These are phyloP conservation scores for Fraxinus anomala DNA, from an alignment of 257 asterid species.

Conservation along the genomic window DNA sequence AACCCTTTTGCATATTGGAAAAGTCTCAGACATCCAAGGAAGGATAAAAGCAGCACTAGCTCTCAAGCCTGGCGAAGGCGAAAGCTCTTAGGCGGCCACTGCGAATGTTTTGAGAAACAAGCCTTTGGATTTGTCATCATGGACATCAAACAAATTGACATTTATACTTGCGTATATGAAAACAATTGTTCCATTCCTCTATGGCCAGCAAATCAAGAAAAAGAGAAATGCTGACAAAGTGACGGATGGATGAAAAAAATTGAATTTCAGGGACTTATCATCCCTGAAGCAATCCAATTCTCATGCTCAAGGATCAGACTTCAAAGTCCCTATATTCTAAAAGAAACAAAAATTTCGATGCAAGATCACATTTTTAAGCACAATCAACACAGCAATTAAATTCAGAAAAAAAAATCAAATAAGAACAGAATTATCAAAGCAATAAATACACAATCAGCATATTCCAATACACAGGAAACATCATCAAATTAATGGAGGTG, in stretches of 20 bases:
- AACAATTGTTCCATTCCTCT: constrained; percentile 30
- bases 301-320: constrained; percentile 32
- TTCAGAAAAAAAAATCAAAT: background rate
- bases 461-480: background rate
- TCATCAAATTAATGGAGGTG: background rate
- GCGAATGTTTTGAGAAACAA: constrained; percentile 46
- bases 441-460: background rate
- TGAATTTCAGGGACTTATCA: constrained; percentile 40
- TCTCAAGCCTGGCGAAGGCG: constrained; percentile 51
- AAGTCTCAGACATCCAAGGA: constrained; percentile 51
- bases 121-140: constrained; percentile 41
- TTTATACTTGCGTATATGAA: no score
- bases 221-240: constrained; percentile 43
- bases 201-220: constrained; percentile 42
- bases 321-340: constrained; percentile 24
- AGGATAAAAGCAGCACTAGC: constrained; percentile 40
- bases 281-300: constrained; percentile 39
- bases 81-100: constrained; percentile 47
- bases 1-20: no score
- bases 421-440: background rate
- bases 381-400: background rate
- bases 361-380: background rate
- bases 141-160: background rate
- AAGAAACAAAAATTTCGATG: background rate
- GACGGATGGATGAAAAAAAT: constrained; percentile 34